A percentile compares a stretch with the other conserved stretches of the same genome.
These are phyloP conservation scores for Fusarium tricinctum DNA, from an alignment of 2,329 filamentous ascomycete species.

Conservation along the genomic window DNA sequence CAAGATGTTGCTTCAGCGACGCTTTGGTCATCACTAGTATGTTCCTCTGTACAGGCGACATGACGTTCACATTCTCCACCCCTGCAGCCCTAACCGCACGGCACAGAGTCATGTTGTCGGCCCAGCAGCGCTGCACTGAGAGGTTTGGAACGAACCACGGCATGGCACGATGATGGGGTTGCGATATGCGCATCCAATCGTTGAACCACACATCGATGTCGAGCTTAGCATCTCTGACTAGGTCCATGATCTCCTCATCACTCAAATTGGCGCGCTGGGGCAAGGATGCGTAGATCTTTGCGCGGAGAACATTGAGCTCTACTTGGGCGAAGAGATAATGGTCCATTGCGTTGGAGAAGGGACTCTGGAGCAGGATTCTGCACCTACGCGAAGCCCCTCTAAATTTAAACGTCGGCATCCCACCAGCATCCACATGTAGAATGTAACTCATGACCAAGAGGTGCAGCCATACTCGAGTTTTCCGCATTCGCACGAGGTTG, in stretches of 20 bases:
- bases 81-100: constrained; percentile 18
- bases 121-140: constrained; percentile 21
- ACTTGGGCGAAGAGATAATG: constrained; percentile 28
- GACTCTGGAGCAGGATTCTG: constrained; percentile 8
- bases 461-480: constrained; percentile 24
- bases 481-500: constrained; percentile 2
- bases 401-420: constrained; percentile 20
- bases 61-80: constrained; percentile 23
- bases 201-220: constrained; percentile 31
- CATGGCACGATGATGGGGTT: constrained; percentile 6
- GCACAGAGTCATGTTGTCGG: constrained; percentile 28
- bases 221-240: constrained; percentile 20
- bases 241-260: constrained; percentile 19
- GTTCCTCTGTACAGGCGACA: constrained; percentile 8
- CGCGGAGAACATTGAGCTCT: constrained; percentile 15
- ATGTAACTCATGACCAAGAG: constrained; percentile 19
- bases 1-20: constrained; percentile 15
- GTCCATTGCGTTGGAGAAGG: constrained; percentile 19
- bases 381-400: constrained; percentile 22
- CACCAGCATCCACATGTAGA: constrained; percentile 20
- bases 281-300: constrained; percentile 22
- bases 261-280: neutral
- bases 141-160: constrained; percentile 25
- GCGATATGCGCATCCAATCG: constrained; percentile 20
- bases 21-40: constrained; percentile 19